These are phyloP conservation scores for Ogataea angusta DNA, from an alignment of 805 yeast species.

Conservation along the genomic window DNA sequence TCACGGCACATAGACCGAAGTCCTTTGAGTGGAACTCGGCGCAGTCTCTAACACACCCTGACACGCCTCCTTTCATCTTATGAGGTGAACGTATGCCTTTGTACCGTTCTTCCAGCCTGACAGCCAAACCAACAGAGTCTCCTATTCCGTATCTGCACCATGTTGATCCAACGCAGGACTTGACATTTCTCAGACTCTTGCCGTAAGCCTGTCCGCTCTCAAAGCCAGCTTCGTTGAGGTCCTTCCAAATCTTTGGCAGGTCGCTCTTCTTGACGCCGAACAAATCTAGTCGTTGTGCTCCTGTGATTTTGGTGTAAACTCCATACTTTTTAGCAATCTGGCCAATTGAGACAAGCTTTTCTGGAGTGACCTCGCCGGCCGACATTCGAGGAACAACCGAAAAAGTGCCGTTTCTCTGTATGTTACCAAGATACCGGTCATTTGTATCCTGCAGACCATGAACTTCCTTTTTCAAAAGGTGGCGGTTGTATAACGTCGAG, in stretches of 20 bases:
- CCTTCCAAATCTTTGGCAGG: conserved; percentile 33
- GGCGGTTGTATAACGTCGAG: conserved; percentile 34
- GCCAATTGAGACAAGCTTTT: conserved; percentile 35
- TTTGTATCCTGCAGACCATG: conserved; percentile 38
- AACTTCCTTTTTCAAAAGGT: conserved; percentile 30
- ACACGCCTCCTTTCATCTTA: conserved; percentile 38
- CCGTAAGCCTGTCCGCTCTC: conserved; percentile 40
- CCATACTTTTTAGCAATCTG: conserved; percentile 32
- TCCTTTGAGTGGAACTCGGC: conserved; percentile 39
- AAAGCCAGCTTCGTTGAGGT: conserved; percentile 31
- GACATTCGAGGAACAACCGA: conserved; percentile 38
- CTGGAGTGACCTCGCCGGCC: conserved; percentile 39
- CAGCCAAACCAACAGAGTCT: conserved; percentile 38
- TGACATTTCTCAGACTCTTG: conserved; percentile 35
- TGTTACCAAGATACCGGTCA: conserved; percentile 36
- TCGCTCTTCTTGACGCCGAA: conserved; percentile 36
- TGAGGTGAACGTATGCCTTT: conserved; percentile 38
- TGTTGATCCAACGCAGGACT: conserved; percentile 38
- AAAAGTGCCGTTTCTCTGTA: conserved; percentile 38
- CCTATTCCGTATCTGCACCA: conserved; percentile 40
- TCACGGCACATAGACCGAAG: conserved; percentile 37
- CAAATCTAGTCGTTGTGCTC: conserved; percentile 36
- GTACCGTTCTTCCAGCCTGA: conserved; percentile 36
- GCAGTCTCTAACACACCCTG: conserved; percentile 39
- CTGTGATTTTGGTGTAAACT: conserved; percentile 36